phyloP scores from a whole-genome alignment of 495 filamentous ascomycete species.

The Penicillium pulvis region DNA sequence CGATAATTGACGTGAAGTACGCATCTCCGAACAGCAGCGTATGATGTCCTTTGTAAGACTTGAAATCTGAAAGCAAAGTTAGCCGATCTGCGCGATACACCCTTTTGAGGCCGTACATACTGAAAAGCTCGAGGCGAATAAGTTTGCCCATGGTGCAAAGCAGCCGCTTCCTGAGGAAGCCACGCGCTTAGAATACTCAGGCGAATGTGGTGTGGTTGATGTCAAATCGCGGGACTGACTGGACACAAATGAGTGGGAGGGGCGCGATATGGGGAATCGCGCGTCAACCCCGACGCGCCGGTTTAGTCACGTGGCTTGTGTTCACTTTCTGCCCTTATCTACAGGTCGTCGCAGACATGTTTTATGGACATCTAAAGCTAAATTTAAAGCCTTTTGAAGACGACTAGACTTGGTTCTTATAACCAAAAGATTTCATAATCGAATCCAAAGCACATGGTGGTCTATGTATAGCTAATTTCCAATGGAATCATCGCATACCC shows the following conservation, averaged over 20 bases:
- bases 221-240: slow-evolving; percentile 13
- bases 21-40: slow-evolving; percentile 93
- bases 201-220: slow-evolving; percentile 10
- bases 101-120: slow-evolving; percentile 50
- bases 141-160: slow-evolving; percentile 76
- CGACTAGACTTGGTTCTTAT: no score
- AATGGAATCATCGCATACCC: not conserved
- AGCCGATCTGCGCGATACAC: slow-evolving; percentile 19
- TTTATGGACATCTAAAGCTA: not conserved
- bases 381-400: no score
- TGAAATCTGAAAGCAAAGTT: slow-evolving; percentile 74
- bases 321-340: not conserved
- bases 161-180: slow-evolving; percentile 37
- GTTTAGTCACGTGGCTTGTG: slow-evolving; percentile 24
- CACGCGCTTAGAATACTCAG: slow-evolving; percentile 22
- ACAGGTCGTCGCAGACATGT: not conserved
- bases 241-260: slow-evolving; percentile 22
- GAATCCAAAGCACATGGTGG: no score
- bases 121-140: slow-evolving; percentile 90
- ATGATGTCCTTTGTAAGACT: slow-evolving; percentile 98
- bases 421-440: no score
- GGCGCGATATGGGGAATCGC: slow-evolving; percentile 32
- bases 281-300: slow-evolving; percentile 26
- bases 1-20: slow-evolving; percentile 99
- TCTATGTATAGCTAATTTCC: not conserved